Evolutionary conservation across 768 basidiomycete genomes (phyloP).

Genomic region (Suillus clintonianus): DNA sequence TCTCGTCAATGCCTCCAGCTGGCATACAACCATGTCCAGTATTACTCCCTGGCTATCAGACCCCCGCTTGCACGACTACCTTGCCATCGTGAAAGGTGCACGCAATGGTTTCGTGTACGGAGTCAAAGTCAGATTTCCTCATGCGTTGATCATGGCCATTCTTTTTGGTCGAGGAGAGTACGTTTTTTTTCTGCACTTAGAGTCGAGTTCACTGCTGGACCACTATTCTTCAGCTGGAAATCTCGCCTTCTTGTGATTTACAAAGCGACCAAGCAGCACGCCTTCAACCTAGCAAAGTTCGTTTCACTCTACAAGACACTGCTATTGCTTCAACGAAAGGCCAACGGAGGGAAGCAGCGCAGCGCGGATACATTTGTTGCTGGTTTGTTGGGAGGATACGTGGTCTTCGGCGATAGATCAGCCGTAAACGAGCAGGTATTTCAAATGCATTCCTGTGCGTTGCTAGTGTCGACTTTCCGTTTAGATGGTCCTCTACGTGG

Average conservation of each 20-base stretch:
- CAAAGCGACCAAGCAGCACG: conserved; percentile 87
- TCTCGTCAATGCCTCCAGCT: background rate
- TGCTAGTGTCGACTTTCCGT: conserved; percentile 5
- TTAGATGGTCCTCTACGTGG: conserved; percentile 95
- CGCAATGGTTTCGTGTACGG: conserved; percentile 90
- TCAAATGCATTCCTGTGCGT: background rate
- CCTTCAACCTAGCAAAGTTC: conserved; percentile 90
- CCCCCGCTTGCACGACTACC: conserved; percentile 85
- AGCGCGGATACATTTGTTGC: conserved; percentile 87
- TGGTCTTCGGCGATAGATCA: conserved; percentile 83
- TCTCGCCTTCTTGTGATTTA: conserved; percentile 69
- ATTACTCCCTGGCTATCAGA: conserved; percentile 38
- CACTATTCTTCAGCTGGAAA: conserved; percentile 56
- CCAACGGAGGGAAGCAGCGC: conserved; percentile 81
- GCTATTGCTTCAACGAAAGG: conserved; percentile 78
- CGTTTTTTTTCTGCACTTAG: conserved; percentile 34
- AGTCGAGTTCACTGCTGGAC: conserved; percentile 8
- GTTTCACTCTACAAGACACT: conserved; percentile 91
- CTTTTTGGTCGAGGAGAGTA: conserved; percentile 92
- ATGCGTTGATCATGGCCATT: conserved; percentile 95
- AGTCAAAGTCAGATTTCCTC: conserved; percentile 90
- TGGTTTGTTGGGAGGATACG: conserved; percentile 88
- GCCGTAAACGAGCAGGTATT: conserved; percentile 89
- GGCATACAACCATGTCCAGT: conserved; percentile 20
- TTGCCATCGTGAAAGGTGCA: conserved; percentile 93